Evolutionary conservation across 495 filamentous ascomycete species (phyloP), one percentile per base, ranked within the genome.

Genomic region (Aspergillus bridgeri): DNA sequence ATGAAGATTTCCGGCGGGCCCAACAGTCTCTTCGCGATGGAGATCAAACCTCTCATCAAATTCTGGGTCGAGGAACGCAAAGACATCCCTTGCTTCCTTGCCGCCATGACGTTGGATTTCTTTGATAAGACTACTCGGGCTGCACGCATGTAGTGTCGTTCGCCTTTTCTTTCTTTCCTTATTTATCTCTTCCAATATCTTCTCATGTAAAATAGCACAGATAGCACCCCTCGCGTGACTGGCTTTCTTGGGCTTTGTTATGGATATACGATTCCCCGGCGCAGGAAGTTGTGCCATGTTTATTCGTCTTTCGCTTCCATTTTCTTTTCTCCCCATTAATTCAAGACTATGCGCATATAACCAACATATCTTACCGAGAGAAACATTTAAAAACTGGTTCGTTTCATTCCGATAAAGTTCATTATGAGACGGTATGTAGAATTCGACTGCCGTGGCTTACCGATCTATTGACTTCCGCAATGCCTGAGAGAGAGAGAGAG

Each of bases 1-100:
- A 98, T 98, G 94, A 98, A 98, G 78, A 88, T 98, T 57, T 87
- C 86, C 17, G 94, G 94, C 5, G 94, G 94, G 0, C 90, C 91
- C 5, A 83, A 90, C 64, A 92, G 88, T 65, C 79, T 80, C 24
- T 98, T 98, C 73, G 93, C 91, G 22, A 75, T 83, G 58, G 86
- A 91, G 71, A 94, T 98, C 29, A 83, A 81, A 62, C 87, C 88
- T 53, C 80, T 90, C 49, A 90, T 96, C 63, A 83, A 87, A 66
- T 96, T 95, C 71, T 98, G 94, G 94, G 92, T 96, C 2, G 86
- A 93, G 65, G 89, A 90, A 66, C 82, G 87, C 75, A 89, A 90
- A 54, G 91, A 89, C 67, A 93, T 98, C 51, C 94, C 94, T 50
- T 92, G 92, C 54, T 92, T 98, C 68, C 69, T 98, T 54, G 92